Percentiles rank a stretch among this genome's conserved stretches.
These are phyloP conservation scores for Melastoma candidum DNA, from an alignment of 441 rosid species.

Conservation along the genomic window DNA sequence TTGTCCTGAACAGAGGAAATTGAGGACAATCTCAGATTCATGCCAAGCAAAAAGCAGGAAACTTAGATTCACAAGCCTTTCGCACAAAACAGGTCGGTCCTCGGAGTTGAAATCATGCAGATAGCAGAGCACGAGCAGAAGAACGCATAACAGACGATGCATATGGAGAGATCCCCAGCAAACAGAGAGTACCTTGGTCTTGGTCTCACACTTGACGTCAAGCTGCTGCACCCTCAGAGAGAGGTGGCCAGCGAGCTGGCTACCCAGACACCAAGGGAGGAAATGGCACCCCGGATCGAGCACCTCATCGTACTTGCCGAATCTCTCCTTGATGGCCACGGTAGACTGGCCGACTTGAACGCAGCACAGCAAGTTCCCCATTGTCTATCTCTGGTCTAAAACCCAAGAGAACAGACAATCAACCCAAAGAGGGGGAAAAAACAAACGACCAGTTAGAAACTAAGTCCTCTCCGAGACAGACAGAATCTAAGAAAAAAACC, in stretches of 20 bases:
- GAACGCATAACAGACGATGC: background rate
- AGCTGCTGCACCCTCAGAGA: constrained; percentile 27
- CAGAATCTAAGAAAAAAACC: too few species aligned
- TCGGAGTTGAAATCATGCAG: too few species aligned
- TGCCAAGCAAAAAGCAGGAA: background rate
- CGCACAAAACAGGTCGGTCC: too few species aligned
- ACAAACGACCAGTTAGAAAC: too few species aligned
- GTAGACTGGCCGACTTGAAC: constrained; percentile 25
- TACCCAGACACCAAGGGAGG: constrained; percentile 25
- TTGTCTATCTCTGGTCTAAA: constrained; percentile 14
- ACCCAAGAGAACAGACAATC: background rate
- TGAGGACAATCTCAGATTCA: background rate
- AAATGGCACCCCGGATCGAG: constrained; percentile 30
- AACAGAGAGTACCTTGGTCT: constrained; percentile 19
- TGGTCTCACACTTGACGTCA: constrained; percentile 29
- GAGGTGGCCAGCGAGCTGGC: constrained; percentile 23
- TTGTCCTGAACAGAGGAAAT: constrained; percentile 25
- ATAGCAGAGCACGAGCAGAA: too few species aligned
- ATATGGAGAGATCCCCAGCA: background rate
- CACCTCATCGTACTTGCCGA: constrained; percentile 23
- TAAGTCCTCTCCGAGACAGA: too few species aligned
- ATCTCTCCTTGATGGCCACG: constrained; percentile 24
- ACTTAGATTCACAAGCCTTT: background rate
- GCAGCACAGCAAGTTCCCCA: constrained; percentile 38
- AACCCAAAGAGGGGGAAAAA: background rate